A percentile compares a stretch with the other conserved stretches of the same genome.
Conservation (phyloP, 169 alveolate species). For the Plasmodium knowlesi region DNA sequence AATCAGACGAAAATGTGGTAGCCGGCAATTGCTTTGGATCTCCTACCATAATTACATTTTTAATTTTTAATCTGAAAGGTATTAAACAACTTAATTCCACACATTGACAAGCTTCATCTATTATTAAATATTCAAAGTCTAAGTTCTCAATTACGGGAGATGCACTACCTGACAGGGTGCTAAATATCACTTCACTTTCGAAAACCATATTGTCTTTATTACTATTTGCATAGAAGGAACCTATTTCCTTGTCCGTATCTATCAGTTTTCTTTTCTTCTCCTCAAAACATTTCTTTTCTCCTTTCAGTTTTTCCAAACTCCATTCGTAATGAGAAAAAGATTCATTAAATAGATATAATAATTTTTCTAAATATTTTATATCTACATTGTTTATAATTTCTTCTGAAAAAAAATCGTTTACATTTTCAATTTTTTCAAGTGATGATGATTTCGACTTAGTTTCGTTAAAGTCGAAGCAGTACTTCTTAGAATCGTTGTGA, state of each 20-base stretch:
- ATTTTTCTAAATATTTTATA: conserved; percentile 63
- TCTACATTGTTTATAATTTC: conserved; percentile 51
- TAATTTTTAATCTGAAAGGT: conserved; percentile 80
- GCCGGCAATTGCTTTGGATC: conserved; percentile 99
- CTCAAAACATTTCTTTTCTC: conserved; percentile 47
- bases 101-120: conserved; percentile 99
- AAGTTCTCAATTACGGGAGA: conserved; percentile 86
- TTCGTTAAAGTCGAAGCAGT: conserved; percentile 28
- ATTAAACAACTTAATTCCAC: conserved; percentile 86
- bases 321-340: conserved; percentile 67
- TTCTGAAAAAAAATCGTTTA: conserved; percentile 42
- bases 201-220: conserved; percentile 83
- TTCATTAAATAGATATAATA: conserved; percentile 67
- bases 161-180: conserved; percentile 94
- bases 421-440: conserved; percentile 25
- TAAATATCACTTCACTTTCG: conserved; percentile 90
- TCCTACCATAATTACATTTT: conserved; percentile 96
- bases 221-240: conserved; percentile 52
- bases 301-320: conserved; percentile 54
- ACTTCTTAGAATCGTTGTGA: conserved; percentile 33
- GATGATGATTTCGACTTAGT: conserved; percentile 6
- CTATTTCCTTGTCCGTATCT: conserved; percentile 49
- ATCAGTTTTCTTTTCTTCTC: conserved; percentile 30
- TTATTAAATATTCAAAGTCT: conserved; percentile 94
- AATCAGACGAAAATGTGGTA: conserved; percentile 94